A percentile compares a stretch with the other conserved stretches of the same genome.
Conservation (phyloP, 1,139 yeast species). For the Magnusiomyces suaveolens region DNA sequence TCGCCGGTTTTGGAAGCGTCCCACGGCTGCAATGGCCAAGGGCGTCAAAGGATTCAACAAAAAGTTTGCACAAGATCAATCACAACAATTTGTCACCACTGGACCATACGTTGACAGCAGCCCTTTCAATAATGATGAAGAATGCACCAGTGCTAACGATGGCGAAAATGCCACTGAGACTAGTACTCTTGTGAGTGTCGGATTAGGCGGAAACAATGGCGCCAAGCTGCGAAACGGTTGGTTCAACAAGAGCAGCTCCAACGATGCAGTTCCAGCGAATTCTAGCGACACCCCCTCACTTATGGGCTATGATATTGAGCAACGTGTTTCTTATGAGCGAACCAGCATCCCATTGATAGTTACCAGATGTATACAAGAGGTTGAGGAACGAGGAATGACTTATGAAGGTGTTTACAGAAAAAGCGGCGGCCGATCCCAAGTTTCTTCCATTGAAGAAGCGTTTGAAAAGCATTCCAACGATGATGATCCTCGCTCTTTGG, state of each 20-base stretch:
- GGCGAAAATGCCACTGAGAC: slow-evolving; percentile 1
- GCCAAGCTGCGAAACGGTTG: slow-evolving; percentile 12
- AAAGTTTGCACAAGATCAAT: slow-evolving; percentile 27
- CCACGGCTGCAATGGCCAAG: slow-evolving; percentile 33
- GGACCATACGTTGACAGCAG: slow-evolving; percentile 10
- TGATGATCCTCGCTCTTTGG: background rate
- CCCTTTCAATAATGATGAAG: slow-evolving; percentile 2
- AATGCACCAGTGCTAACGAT: slow-evolving; percentile 12
- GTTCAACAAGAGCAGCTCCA: slow-evolving; percentile 6
- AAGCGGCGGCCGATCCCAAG: slow-evolving; percentile 77
- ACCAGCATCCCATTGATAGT: slow-evolving; percentile 60
- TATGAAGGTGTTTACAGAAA: slow-evolving; percentile 85
- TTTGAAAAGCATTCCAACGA: slow-evolving; percentile 33
- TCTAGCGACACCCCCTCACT: slow-evolving; percentile 9
- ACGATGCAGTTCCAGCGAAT: background rate
- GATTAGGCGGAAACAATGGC: background rate
- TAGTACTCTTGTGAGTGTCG: background rate
- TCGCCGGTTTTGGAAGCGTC: slow-evolving; percentile 32
- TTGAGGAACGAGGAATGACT: slow-evolving; percentile 62
- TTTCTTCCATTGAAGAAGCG: slow-evolving; percentile 41
- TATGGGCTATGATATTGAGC: slow-evolving; percentile 24
- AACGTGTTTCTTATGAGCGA: slow-evolving; percentile 45
- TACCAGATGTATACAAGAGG: slow-evolving; percentile 60
- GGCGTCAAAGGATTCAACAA: slow-evolving; percentile 29
- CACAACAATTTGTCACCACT: slow-evolving; percentile 3